Percentiles rank a stretch among this genome's conserved stretches.
Conservation (phyloP, 2,329 filamentous ascomycete genomes). For the Trichoderma simmonsii region DNA sequence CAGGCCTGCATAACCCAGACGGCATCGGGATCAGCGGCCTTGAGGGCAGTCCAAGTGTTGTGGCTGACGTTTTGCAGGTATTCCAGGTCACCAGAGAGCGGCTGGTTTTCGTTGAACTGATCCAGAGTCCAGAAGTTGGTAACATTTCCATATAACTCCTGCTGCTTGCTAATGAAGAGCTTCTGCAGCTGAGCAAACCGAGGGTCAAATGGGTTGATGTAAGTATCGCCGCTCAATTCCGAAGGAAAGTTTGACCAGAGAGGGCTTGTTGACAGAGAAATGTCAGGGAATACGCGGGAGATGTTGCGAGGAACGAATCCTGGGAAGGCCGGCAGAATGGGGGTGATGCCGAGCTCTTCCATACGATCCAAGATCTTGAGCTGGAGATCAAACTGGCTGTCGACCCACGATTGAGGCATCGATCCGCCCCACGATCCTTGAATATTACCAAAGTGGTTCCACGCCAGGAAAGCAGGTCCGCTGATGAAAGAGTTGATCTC, state of each 20-base stretch:
- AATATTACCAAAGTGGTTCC: constrained; percentile 53
- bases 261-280: constrained; percentile 42
- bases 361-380: constrained; percentile 48
- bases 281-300: constrained; percentile 39
- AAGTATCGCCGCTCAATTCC: constrained; percentile 44
- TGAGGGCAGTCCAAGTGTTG: constrained; percentile 46
- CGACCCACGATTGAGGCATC: constrained; percentile 44
- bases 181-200: constrained; percentile 42
- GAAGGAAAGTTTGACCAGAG: constrained; percentile 41
- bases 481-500: constrained; percentile 46
- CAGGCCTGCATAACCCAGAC: constrained; percentile 53
- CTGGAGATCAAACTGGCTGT: constrained; percentile 45
- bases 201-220: constrained; percentile 45
- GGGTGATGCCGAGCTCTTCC: constrained; percentile 51
- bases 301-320: constrained; percentile 46
- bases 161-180: constrained; percentile 45
- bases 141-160: constrained; percentile 44
- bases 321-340: constrained; percentile 48
- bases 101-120: constrained; percentile 52
- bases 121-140: constrained; percentile 48
- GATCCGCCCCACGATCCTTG: constrained; percentile 47
- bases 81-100: constrained; percentile 42
- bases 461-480: constrained; percentile 49
- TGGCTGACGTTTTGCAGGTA: constrained; percentile 41
- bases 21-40: constrained; percentile 45